These are phyloP conservation scores for Yamadazyma blattariae DNA, from an alignment of 1,139 yeast genomes.

Conservation along the genomic window DNA sequence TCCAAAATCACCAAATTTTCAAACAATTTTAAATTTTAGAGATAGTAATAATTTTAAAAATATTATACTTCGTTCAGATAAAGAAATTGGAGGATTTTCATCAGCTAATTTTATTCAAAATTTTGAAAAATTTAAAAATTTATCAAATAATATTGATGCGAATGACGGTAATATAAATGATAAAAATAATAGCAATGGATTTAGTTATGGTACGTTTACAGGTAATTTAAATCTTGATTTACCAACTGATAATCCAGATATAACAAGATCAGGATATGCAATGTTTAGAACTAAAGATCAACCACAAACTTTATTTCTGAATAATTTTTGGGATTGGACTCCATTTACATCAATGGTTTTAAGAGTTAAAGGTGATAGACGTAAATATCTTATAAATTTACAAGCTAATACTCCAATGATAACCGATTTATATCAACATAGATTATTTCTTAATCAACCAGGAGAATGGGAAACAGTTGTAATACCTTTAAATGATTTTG, in stretches of 20 bases:
- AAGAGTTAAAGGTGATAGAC: slow-evolving; percentile 70
- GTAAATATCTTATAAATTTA: slow-evolving; percentile 75
- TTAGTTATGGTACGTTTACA: too few species aligned
- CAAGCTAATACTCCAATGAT: slow-evolving; percentile 79
- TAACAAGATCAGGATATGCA: slow-evolving; percentile 77
- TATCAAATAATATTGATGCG: slow-evolving; percentile 31
- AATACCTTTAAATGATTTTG: slow-evolving; percentile 75
- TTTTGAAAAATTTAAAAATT: slow-evolving; percentile 25
- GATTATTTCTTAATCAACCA: slow-evolving; percentile 69
- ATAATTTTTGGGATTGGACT: slow-evolving; percentile 65
- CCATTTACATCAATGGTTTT: slow-evolving; percentile 56
- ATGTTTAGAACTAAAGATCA: slow-evolving; percentile 80
- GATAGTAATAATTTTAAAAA: too few species aligned
- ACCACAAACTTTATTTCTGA: slow-evolving; percentile 45
- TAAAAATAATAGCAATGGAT: too few species aligned
- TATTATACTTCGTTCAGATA: slow-evolving; percentile 65
- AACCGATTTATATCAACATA: slow-evolving; percentile 80
- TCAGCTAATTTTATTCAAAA: slow-evolving; percentile 54
- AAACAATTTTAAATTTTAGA: slow-evolving; percentile 56
- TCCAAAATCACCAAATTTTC: slow-evolving; percentile 6
- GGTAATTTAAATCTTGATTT: slow-evolving; percentile 74
- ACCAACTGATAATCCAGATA: slow-evolving; percentile 67
- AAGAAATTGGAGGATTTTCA: slow-evolving; percentile 77
- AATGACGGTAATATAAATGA: too few species aligned
- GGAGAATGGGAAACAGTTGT: slow-evolving; percentile 86